These are phyloP conservation scores for Silene coronaria DNA, from an alignment of 179 eudicot species.

Conservation along the genomic window DNA sequence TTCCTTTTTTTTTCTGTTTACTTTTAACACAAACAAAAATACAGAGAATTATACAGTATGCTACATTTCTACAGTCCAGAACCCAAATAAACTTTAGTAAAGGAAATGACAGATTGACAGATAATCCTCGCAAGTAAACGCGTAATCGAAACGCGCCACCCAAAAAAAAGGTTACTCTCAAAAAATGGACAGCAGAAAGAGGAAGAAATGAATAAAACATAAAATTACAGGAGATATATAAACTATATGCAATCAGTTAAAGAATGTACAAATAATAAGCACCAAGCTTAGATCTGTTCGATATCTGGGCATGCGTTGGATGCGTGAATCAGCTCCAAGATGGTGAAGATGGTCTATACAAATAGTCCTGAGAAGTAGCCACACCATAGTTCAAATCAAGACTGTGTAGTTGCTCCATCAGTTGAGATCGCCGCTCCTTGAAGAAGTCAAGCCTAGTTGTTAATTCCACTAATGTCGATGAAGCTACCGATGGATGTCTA, in stretches of 20 bases:
- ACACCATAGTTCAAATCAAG: conserved; percentile 69
- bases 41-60: conserved; percentile 18
- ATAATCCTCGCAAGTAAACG: conserved; percentile 6
- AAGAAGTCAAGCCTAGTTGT: conserved; percentile 96
- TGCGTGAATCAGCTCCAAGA: conserved; percentile 61
- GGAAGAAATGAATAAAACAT: conserved; percentile 3
- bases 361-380: conserved; percentile 52
- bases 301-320: conserved; percentile 4
- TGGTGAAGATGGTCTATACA: conserved; percentile 73
- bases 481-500: conserved; percentile 54
- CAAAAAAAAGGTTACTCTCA: conserved; percentile 5
- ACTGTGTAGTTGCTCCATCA: conserved; percentile 95
- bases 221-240: conserved; percentile 21
- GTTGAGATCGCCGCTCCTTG: conserved; percentile 91
- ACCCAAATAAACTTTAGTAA: not conserved
- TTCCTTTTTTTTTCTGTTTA: not conserved
- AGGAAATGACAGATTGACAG: not conserved
- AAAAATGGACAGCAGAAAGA: conserved; percentile 15
- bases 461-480: conserved; percentile 81
- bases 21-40: conserved; percentile 20
- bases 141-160: conserved; percentile 5
- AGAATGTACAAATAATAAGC: conserved; percentile 35
- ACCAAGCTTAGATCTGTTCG: conserved; percentile 15
- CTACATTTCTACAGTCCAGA: conserved; percentile 19
- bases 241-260: conserved; percentile 34